phyloP scores from a whole-genome alignment of 2,329 filamentous ascomycete genomes.

The Monosporascus sp. region DNA sequence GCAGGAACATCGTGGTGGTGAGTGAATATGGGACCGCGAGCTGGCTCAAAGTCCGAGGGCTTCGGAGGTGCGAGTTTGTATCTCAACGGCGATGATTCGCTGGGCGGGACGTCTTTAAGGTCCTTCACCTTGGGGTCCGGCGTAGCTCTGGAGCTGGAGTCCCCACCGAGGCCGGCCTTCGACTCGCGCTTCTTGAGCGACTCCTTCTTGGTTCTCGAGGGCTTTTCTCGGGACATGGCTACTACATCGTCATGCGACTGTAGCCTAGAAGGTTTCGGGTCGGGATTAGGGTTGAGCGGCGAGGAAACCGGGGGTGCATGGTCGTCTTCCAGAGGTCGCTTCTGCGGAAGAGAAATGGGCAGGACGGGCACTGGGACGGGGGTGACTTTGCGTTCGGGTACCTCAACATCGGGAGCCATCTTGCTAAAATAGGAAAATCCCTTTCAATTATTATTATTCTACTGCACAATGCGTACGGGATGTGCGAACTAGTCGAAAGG shows the following conservation, averaged over 20 bases:
- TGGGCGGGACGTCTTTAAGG: constrained; percentile 32
- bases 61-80: constrained; percentile 63
- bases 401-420: constrained; percentile 26
- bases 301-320: constrained; percentile 68
- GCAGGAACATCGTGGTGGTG: constrained; percentile 47
- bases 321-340: constrained; percentile 62
- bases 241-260: constrained; percentile 32
- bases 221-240: constrained; percentile 41
- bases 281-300: constrained; percentile 65
- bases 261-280: constrained; percentile 30
- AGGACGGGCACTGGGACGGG: constrained; percentile 21
- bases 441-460: neutral
- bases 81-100: constrained; percentile 48
- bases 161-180: constrained; percentile 43
- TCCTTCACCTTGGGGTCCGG: constrained; percentile 47
- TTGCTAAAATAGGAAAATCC: neutral
- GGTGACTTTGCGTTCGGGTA: constrained; percentile 24
- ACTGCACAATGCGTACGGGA: neutral
- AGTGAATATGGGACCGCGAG: constrained; percentile 53
- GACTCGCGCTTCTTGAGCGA: constrained; percentile 64
- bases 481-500: neutral
- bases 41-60: constrained; percentile 54
- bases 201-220: constrained; percentile 56
- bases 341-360: constrained; percentile 52
- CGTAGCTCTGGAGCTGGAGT: constrained; percentile 44